Percentiles rank a stretch among this genome's conserved stretches.
phyloP scores from a whole-genome alignment of 2,329 filamentous ascomycete genomes.

The Aspergillus niger region DNA sequence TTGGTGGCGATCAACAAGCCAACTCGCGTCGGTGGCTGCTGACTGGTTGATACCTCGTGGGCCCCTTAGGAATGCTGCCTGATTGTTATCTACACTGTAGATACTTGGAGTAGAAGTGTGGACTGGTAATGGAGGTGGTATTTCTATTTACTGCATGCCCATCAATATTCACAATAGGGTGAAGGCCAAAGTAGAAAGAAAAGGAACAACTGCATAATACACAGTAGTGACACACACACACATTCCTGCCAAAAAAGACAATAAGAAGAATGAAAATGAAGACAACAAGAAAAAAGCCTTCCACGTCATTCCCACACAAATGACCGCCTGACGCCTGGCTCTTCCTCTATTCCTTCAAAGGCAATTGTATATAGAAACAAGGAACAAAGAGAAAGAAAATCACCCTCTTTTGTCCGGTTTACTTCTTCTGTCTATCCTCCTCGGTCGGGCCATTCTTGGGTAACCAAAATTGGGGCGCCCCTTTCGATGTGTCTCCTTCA shows the following conservation, averaged over 20 bases:
- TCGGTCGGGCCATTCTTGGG: too few relatives aligned
- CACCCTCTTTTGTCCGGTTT: neutral
- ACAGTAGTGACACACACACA: neutral
- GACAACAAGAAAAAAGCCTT: constrained; percentile 7
- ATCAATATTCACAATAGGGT: neutral
- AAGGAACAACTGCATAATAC: too few relatives aligned
- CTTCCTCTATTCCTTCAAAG: neutral
- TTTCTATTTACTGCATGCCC: neutral
- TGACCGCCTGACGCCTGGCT: neutral
- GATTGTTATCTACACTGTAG: neutral
- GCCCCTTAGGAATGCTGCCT: neutral
- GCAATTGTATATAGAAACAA: neutral
- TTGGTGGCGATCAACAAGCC: neutral
- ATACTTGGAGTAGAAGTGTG: too few relatives aligned
- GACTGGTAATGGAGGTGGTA: too few relatives aligned
- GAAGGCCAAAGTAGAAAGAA: too few relatives aligned
- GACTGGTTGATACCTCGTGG: neutral
- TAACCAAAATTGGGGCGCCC: too few relatives aligned
- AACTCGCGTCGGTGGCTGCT: neutral
- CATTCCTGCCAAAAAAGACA: too few relatives aligned
- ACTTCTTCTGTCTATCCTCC: too few relatives aligned
- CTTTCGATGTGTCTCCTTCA: too few relatives aligned
- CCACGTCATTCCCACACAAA: constrained; percentile 6
- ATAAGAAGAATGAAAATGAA: neutral
- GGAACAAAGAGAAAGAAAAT: neutral